A percentile compares a stretch with the other conserved stretches of the same genome.
Conservation (phyloP, 2,329 filamentous ascomycete species). For the Mariannaea elegans region DNA sequence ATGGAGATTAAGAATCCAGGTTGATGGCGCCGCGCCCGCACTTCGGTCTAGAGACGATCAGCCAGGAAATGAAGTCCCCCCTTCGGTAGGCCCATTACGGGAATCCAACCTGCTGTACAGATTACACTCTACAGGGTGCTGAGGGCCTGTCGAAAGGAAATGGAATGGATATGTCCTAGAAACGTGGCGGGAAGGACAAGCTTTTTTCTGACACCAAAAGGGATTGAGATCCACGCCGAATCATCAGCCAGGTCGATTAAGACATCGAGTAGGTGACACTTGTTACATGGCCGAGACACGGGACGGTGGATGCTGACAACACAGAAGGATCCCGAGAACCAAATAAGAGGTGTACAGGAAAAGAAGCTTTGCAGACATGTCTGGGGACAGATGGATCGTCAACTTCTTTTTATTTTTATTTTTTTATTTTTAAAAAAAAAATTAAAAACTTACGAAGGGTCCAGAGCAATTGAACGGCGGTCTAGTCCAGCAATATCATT, state of each 20-base stretch:
- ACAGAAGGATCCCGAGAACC: not conserved
- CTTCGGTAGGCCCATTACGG: constrained; percentile 18
- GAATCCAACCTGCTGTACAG: constrained; percentile 1
- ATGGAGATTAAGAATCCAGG: constrained; percentile 35
- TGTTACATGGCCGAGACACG: constrained; percentile 32
- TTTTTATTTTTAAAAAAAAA: no score
- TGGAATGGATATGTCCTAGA: constrained; percentile 3
- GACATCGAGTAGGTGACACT: not conserved
- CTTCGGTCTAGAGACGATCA: constrained; percentile 13
- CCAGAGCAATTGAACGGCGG: not conserved
- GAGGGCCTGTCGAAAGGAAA: constrained; percentile 4
- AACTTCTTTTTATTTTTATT: no score
- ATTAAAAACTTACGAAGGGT: not conserved
- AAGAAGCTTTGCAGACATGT: not conserved
- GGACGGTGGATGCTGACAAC: constrained; percentile 13
- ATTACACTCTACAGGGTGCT: not conserved
- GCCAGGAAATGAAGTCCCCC: constrained; percentile 32
- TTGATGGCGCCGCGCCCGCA: constrained; percentile 23
- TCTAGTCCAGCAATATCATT: not conserved
- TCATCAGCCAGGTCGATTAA: not conserved
- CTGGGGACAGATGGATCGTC: not conserved
- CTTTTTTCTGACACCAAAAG: constrained; percentile 9
- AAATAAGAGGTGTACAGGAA: constrained; percentile 3
- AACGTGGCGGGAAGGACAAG: constrained; percentile 19
- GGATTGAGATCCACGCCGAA: not conserved